Base-by-base conservation (phyloP, 805 yeast species). In the Starmerella roubikii region DNA sequence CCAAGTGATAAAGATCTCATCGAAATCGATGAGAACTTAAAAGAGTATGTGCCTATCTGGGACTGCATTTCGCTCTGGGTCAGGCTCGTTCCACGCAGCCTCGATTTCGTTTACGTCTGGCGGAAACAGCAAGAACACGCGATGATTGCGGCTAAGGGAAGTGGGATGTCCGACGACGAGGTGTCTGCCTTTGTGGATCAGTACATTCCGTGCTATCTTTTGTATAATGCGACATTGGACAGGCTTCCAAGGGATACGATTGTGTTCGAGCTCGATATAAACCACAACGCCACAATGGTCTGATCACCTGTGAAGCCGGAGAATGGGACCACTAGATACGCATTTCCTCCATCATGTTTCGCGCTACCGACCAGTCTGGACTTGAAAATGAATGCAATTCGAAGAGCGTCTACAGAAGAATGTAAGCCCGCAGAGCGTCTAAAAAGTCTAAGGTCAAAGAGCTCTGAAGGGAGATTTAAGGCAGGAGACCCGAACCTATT, bases 171-270 rank as follows among this genome's bases (percentile, higher is more conserved):
- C 2, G 91, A 81, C 48, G 65, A 54, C 1, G 69, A 78, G 49
- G 94, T 88, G 4, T 57, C 48, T 9, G 46, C 46, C 16, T 91
- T 91, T 19, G 77, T 88, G 10, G 73, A 78, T 43, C 68, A 94
- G 44, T 88, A 88, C 57, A 78, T 81, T 84, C 94, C 94, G 1
- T 71, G 78, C 27, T 88, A 88, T 51, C 69, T 72, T 45, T 52
- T 86, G 17, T 91, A 81, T 34, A 24, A 13, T 15, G 18, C 18
- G 3, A 34, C 41, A 3, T 34, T 41, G 16, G n/a, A 22, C 15
- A 8, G 10, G 6, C 29, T 33, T 8, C 33, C 22, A 9, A 19
- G 15, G 15, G 15, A 12, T 12, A 19, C 33, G 9, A 4, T 18
- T 10, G 16, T 4, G 8, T 30, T 30, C 33, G 15, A 5, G n/a